phyloP scores from a whole-genome alignment of 805 yeast genomes.

The Lipomyces spencermartinsiae region DNA sequence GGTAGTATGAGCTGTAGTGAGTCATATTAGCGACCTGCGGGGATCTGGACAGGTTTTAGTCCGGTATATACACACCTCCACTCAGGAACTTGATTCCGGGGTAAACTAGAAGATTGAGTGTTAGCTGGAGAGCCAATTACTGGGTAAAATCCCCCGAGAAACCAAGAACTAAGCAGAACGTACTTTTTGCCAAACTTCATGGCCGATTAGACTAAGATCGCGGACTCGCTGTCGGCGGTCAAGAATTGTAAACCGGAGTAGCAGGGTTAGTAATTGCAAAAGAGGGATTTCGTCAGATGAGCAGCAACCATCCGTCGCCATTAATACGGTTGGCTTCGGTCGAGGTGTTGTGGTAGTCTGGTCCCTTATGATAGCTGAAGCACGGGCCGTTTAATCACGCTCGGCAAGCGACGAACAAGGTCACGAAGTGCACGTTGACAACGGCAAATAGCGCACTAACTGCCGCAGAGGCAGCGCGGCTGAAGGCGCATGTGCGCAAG shows the following conservation, averaged over 20 bases:
- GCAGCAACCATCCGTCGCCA: constrained; percentile 4
- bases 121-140: constrained; percentile 3
- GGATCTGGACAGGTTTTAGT: background rate
- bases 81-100: constrained; percentile 90
- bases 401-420: background rate
- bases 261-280: background rate
- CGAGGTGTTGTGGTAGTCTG: too few species aligned
- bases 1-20: constrained; percentile 59
- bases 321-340: background rate
- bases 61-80: constrained; percentile 60
- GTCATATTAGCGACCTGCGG: background rate
- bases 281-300: background rate
- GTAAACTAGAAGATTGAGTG: constrained; percentile 48
- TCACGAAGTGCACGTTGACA: background rate
- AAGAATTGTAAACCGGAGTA: background rate
- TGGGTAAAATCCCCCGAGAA: background rate
- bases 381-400: background rate
- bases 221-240: background rate
- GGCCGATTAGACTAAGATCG: background rate
- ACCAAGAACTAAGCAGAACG: constrained; percentile 14
- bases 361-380: background rate
- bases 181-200: constrained; percentile 85
- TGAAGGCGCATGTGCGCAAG: constrained; percentile 9
- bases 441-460: background rate
- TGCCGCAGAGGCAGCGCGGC: background rate